Evolutionary conservation across 192 early-diverging fungal genomes (phyloP).

Genomic region (Podila clonocystis): DNA sequence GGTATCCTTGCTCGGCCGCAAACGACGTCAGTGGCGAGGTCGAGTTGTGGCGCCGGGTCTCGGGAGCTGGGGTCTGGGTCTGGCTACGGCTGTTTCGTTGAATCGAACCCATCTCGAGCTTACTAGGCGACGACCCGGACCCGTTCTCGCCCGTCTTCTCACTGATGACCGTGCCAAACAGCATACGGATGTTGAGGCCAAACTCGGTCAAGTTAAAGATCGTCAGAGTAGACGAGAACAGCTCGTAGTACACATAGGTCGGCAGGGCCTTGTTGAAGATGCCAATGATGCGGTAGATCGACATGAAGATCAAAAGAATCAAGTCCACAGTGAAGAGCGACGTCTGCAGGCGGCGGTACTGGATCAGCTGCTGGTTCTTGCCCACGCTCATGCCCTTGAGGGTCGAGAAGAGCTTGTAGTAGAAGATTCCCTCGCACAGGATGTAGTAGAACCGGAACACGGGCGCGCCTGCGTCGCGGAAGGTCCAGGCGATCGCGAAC

Average conservation of each 20-base stretch:
- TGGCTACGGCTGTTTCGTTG: neutral
- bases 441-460: constrained; percentile 50
- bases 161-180: constrained; percentile 33
- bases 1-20: constrained; percentile 18
- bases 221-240: constrained; percentile 47
- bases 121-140: neutral
- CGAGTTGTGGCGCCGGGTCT: constrained; percentile 11
- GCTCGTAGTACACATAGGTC: constrained; percentile 45
- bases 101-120: constrained; percentile 35
- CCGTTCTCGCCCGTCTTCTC: constrained; percentile 9
- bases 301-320: constrained; percentile 43
- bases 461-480: constrained; percentile 42
- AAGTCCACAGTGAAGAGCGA: constrained; percentile 46
- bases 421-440: constrained; percentile 47
- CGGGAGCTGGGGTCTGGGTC: neutral
- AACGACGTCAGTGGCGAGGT: constrained; percentile 33
- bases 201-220: constrained; percentile 52
- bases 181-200: constrained; percentile 45
- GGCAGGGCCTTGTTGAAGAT: constrained; percentile 36
- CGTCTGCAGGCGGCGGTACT: constrained; percentile 46
- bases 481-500: constrained; percentile 30
- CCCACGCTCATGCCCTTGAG: constrained; percentile 30
- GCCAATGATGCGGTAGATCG: constrained; percentile 39
- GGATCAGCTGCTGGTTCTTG: constrained; percentile 25
- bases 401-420: constrained; percentile 40